Percentiles rank a stretch among this genome's conserved stretches.
phyloP scores from a whole-genome alignment of 2,329 filamentous ascomycete species.

The Dactylellina parvicollis region DNA sequence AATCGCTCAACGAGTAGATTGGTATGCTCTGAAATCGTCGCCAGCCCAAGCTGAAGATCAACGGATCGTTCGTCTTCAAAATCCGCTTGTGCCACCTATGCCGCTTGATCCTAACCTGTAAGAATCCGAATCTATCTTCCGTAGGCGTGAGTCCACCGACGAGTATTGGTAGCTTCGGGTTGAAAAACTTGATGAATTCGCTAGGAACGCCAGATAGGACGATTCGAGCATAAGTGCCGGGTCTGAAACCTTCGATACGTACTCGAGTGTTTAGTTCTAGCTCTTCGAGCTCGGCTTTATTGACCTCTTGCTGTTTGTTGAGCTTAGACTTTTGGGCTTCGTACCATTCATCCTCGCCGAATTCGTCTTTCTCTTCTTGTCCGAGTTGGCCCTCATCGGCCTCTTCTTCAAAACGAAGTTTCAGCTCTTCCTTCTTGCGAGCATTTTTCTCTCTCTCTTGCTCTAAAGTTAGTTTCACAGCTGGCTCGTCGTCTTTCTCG shows the following conservation, averaged over 20 bases:
- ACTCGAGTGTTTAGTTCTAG: slow-evolving; percentile 85
- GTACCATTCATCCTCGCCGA: slow-evolving; percentile 98
- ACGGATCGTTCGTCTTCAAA: slow-evolving; percentile 94
- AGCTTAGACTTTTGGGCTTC: slow-evolving; percentile 93
- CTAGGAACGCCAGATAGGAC: slow-evolving; percentile 88
- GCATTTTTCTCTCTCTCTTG: slow-evolving; percentile 92
- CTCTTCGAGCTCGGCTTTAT: slow-evolving; percentile 88
- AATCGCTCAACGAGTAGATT: slow-evolving; percentile 94
- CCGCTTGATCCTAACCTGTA: slow-evolving; percentile 95
- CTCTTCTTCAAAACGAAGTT: slow-evolving; percentile 94
- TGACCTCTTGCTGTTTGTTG: slow-evolving; percentile 96
- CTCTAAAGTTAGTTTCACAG: slow-evolving; percentile 72
- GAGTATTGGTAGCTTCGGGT: slow-evolving; percentile 82
- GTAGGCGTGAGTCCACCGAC: slow-evolving; percentile 91
- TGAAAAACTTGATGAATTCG: slow-evolving; percentile 87
- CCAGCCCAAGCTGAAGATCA: slow-evolving; percentile 98
- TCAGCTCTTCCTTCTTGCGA: slow-evolving; percentile 90
- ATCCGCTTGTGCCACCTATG: slow-evolving; percentile 99
- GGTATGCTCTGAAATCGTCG: slow-evolving; percentile 91
- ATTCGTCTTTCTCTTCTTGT: slow-evolving; percentile 72
- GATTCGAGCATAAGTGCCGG: slow-evolving; percentile 91
- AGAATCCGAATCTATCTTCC: slow-evolving; percentile 93
- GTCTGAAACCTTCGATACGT: slow-evolving; percentile 87
- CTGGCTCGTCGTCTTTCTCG: slow-evolving; percentile 63
- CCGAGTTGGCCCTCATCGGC: slow-evolving; percentile 75